Base-by-base conservation (phyloP, 371 early-diverging fungal genomes). In the Nematocida sp. region DNA sequence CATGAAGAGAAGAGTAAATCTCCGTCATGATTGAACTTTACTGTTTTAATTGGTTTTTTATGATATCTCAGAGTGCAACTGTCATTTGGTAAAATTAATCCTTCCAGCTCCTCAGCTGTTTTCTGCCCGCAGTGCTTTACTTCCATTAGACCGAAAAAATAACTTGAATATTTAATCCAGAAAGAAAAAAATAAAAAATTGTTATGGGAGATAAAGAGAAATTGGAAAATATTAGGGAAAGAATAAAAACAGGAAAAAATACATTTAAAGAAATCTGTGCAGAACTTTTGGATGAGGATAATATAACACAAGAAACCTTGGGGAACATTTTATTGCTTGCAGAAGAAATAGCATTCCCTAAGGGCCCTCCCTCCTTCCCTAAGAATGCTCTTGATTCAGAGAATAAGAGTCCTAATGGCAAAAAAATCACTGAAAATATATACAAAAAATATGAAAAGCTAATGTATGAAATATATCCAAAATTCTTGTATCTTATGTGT, bases 11-110 rank as follows among this genome's bases (percentile, higher is more conserved):
- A 96, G 78, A 99, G 89, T 66, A 99, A 89, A 89, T 99, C 99
- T 72, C 98, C 99, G 84, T 97, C 98, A 64, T 90, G 84, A 90
- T 99, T 97, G 91, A 95, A 97, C 89, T 93, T 94, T 86, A 99
- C 91, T 86, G 94, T 93, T 66, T 97, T 97, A 78, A 99, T 89
- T 60, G 98, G 92, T 89, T 97, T 93, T 60, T 91, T 91, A 89
- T 98, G 97, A 27, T 66, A 33, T 42, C 66, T 45, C 20, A 74
- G 62, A 7, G n/a, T 20, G 13, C 54, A 74, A 33, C 50, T 74
- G 18, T 18, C 44, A 13, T 18, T 15, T 33, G 74, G 74, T 42
- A 66, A 64, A 11, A 74, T 55, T 23, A 56, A 23, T 18, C 25
- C n/a, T 7, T 7, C 9, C 5, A 56, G 58, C 23, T 40, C 61